Percentiles rank a stretch among this genome's conserved stretches.
These are phyloP conservation scores for Aegilops sharonensis DNA, from an alignment of 176 grass and related monocot genomes.

Conservation along the genomic window DNA sequence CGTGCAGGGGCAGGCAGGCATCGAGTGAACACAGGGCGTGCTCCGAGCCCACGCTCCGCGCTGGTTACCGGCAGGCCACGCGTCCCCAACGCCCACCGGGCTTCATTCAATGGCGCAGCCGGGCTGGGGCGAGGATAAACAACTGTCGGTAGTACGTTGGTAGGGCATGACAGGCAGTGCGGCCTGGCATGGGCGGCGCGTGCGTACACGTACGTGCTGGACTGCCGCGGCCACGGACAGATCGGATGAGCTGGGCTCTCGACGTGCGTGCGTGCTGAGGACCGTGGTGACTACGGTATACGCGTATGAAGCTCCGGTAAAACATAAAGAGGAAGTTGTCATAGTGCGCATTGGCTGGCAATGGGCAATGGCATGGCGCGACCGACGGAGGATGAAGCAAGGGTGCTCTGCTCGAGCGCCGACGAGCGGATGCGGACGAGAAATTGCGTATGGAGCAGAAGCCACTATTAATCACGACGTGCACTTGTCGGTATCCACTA, in stretches of 20 bases:
- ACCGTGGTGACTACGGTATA: neutral
- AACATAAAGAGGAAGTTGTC: too few relatives aligned
- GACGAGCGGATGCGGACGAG: conserved; percentile 27
- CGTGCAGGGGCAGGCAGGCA: neutral
- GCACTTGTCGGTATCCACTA: neutral
- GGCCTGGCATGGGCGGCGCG: neutral
- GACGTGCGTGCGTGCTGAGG: neutral
- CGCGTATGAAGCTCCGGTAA: too few relatives aligned
- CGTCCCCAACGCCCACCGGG: conserved; percentile 3
- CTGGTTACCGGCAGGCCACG: neutral
- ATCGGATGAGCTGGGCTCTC: neutral
- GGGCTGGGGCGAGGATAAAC: neutral
- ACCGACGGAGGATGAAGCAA: neutral
- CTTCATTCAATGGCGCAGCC: conserved; percentile 8
- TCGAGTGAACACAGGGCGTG: neutral
- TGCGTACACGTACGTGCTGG: neutral
- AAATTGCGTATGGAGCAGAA: neutral
- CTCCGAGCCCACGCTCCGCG: neutral
- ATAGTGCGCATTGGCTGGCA: neutral
- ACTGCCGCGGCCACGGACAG: neutral
- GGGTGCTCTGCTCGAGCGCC: neutral
- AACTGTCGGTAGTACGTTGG: neutral
- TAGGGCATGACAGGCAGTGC: neutral
- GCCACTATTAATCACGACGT: neutral
- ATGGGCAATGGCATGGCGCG: neutral